Percentiles rank a stretch among this genome's conserved stretches.
Conservation (phyloP, 1,139 yeast genomes). For the Candida mesenterica region DNA sequence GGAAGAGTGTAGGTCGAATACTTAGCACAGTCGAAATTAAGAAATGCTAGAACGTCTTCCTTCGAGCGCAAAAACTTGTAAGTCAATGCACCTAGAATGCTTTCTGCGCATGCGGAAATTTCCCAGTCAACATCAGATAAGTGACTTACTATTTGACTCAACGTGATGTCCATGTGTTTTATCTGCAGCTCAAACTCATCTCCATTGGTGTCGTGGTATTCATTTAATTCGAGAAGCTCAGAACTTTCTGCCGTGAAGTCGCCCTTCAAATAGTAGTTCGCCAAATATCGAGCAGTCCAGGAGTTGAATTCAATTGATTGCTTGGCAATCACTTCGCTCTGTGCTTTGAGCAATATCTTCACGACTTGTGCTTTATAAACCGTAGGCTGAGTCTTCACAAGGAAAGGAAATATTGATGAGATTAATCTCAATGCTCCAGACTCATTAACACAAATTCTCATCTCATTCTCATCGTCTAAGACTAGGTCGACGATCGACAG, state of each 20-base stretch:
- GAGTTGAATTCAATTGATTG: slow-evolving; percentile 22
- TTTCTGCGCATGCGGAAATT: slow-evolving; percentile 33
- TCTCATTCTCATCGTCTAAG: slow-evolving; percentile 16
- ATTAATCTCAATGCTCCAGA: slow-evolving; percentile 15
- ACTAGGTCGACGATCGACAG: slow-evolving; percentile 18
- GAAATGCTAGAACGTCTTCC: slow-evolving; percentile 17
- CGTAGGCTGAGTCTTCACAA: slow-evolving; percentile 3
- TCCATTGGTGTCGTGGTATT: slow-evolving; percentile 10
- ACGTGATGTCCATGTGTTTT: slow-evolving; percentile 16
- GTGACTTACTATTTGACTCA: slow-evolving; percentile 13
- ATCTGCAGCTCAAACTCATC: slow-evolving; percentile 12
- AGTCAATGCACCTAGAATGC: slow-evolving; percentile 37
- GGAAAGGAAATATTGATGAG: slow-evolving; percentile 19
- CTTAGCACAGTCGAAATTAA: slow-evolving; percentile 18
- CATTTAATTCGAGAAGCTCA: slow-evolving; percentile 11
- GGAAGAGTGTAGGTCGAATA: slow-evolving; percentile 24
- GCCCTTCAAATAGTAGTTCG: slow-evolving; percentile 29
- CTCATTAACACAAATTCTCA: slow-evolving; percentile 6
- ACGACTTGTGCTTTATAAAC: slow-evolving; percentile 18
- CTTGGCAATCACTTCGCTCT: slow-evolving; percentile 5
- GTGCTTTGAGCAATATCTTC: slow-evolving; percentile 17
- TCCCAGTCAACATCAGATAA: slow-evolving; percentile 14
- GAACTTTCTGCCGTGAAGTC: slow-evolving; percentile 10
- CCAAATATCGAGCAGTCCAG: slow-evolving; percentile 47
- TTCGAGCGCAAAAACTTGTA: slow-evolving; percentile 17